phyloP scores from a whole-genome alignment of 78 protist genomes.

The Dictyostelium intermedium region DNA sequence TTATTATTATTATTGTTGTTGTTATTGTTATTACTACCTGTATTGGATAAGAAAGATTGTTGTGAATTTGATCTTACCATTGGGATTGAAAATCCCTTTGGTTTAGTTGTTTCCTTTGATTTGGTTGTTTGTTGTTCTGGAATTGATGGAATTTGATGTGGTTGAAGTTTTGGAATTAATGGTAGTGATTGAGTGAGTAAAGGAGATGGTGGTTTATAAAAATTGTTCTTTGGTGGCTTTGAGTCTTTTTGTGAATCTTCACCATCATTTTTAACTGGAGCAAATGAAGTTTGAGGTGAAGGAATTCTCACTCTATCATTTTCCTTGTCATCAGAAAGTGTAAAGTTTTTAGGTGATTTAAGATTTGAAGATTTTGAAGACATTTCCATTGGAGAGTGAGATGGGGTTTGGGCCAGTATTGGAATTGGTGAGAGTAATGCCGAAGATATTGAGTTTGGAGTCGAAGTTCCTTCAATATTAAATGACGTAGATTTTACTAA shows the following conservation, averaged over 20 bases:
- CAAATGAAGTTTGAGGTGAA: conserved; percentile 37
- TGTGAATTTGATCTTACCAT: neutral
- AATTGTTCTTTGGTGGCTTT: neutral
- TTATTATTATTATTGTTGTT: neutral
- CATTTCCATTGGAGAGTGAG: conserved; percentile 31
- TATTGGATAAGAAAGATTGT: neutral
- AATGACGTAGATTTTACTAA: conserved; percentile 49
- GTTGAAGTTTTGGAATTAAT: neutral
- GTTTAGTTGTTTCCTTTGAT: neutral
- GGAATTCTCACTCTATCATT: neutral
- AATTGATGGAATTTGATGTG: neutral
- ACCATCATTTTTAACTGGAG: conserved; percentile 6
- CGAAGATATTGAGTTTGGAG: neutral
- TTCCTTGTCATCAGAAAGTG: neutral
- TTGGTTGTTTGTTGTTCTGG: neutral
- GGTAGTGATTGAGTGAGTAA: neutral
- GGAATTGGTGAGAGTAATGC: neutral
- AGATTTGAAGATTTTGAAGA: neutral
- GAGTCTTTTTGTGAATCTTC: neutral
- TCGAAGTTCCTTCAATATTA: neutral
- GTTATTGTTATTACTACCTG: neutral
- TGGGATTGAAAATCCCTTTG: neutral
- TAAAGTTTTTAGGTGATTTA: neutral
- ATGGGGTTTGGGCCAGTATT: conserved; percentile 51
- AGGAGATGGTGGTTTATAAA: neutral